phyloP scores from a whole-genome alignment of 2,329 filamentous ascomycete species.

The Paraphaeosphaeria minitans region DNA sequence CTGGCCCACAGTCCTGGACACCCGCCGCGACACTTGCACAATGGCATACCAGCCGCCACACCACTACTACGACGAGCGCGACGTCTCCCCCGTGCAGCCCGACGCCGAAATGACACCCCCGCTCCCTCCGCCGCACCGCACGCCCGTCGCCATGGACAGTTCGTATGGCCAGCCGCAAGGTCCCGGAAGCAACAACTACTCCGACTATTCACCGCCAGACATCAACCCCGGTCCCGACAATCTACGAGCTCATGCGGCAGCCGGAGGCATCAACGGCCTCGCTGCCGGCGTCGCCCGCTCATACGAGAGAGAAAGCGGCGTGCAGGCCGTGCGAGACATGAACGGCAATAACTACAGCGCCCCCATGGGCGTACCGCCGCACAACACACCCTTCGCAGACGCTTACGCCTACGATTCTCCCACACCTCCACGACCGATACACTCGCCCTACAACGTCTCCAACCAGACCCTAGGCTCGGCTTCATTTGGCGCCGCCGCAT shows the following conservation, averaged over 20 bases:
- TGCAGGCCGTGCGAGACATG: slow-evolving; percentile 62
- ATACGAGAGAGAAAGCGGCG: slow-evolving; percentile 63
- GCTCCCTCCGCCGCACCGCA: slow-evolving; percentile 41
- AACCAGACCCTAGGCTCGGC: slow-evolving; percentile 43
- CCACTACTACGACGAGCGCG: slow-evolving; percentile 26
- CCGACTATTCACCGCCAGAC: slow-evolving; percentile 40
- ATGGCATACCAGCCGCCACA: slow-evolving; percentile 32
- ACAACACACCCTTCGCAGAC: slow-evolving; percentile 35
- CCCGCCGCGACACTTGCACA: slow-evolving; percentile 7
- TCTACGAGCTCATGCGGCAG: slow-evolving; percentile 63
- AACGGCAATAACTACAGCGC: slow-evolving; percentile 30
- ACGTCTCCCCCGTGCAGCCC: slow-evolving; percentile 29
- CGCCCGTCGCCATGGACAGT: slow-evolving; percentile 32
- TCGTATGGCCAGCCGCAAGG: slow-evolving; percentile 27
- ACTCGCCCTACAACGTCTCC: slow-evolving; percentile 47
- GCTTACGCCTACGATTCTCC: slow-evolving; percentile 30
- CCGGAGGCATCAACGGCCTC: slow-evolving; percentile 70
- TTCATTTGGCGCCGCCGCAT: slow-evolving; percentile 41
- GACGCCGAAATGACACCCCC: slow-evolving; percentile 35
- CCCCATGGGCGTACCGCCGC: slow-evolving; percentile 31
- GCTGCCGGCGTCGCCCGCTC: slow-evolving; percentile 69
- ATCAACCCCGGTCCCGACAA: slow-evolving; percentile 71
- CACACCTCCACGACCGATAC: slow-evolving; percentile 28
- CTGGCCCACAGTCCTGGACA: background rate
- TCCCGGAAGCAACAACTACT: slow-evolving; percentile 37